Conservation (phyloP, 495 filamentous ascomycete species). For the Aspergillus bertholletiae region DNA sequence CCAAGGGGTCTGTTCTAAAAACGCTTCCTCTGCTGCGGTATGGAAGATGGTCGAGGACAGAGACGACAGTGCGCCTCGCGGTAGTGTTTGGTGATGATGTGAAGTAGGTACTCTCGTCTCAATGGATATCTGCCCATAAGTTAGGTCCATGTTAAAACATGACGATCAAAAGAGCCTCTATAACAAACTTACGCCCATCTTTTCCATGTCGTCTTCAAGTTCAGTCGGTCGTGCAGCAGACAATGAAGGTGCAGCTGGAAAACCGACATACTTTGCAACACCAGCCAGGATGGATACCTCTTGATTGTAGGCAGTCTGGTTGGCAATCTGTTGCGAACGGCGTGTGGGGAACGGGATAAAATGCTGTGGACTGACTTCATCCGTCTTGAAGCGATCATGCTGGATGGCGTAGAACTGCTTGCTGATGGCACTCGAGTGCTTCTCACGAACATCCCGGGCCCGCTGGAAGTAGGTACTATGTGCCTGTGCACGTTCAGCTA, state of each 20-base stretch:
- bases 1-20: slow-evolving; percentile 81
- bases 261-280: slow-evolving; percentile 89
- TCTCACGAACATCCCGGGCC: slow-evolving; percentile 76
- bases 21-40: slow-evolving; percentile 72
- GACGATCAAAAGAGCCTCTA: neutral
- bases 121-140: slow-evolving; percentile 32
- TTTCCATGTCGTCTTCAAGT: slow-evolving; percentile 80
- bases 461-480: slow-evolving; percentile 85
- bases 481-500: slow-evolving; percentile 77
- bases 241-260: slow-evolving; percentile 89
- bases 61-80: slow-evolving; percentile 32
- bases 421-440: slow-evolving; percentile 72
- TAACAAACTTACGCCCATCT: slow-evolving; percentile 73
- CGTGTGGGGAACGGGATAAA: slow-evolving; percentile 68
- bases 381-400: slow-evolving; percentile 79
- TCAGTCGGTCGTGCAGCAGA: slow-evolving; percentile 66
- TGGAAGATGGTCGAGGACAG: slow-evolving; percentile 37
- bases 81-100: slow-evolving; percentile 19
- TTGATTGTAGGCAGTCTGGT: slow-evolving; percentile 85
- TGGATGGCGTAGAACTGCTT: slow-evolving; percentile 88
- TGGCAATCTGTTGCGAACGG: slow-evolving; percentile 66
- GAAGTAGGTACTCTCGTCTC: slow-evolving; percentile 27
- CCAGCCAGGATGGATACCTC: slow-evolving; percentile 90
- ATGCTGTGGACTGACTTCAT: slow-evolving; percentile 77
- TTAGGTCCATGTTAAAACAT: slow-evolving; percentile 7